Evolutionary conservation across 768 basidiomycete genomes (phyloP).

Genomic region (Sarcodon sp.): DNA sequence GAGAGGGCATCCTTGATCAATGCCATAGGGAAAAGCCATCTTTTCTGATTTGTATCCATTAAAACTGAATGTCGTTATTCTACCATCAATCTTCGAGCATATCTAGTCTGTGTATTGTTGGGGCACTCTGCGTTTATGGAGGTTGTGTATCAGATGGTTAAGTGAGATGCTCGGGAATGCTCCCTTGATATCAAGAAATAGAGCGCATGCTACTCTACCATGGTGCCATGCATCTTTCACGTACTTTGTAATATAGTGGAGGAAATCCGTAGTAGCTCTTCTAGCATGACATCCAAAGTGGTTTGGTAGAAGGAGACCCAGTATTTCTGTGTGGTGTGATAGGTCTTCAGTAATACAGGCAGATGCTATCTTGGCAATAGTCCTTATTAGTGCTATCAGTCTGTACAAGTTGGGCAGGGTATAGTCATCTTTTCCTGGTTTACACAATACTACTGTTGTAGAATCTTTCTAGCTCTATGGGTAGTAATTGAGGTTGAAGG

Average conservation of each 20-base stretch:
- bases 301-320: constrained; percentile 4
- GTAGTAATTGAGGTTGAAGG: constrained; percentile 14
- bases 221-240: constrained; percentile 13
- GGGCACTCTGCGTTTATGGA: constrained; percentile 17
- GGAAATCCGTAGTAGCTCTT: constrained; percentile 12
- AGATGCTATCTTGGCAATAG: constrained; percentile 14
- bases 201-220: constrained; percentile 4
- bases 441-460: constrained; percentile 18
- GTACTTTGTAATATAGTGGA: constrained; percentile 11
- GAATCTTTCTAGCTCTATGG: constrained; percentile 16
- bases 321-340: constrained; percentile 1
- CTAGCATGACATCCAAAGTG: constrained; percentile 16
- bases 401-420: constrained; percentile 17
- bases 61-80: constrained; percentile 5
- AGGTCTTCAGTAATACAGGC: constrained; percentile 9
- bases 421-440: constrained; percentile 22
- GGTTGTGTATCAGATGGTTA: constrained; percentile 18
- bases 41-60: constrained; percentile 8
- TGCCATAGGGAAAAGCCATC: constrained; percentile 5
- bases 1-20: constrained; percentile 13
- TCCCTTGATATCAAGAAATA: constrained; percentile 30
- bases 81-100: not conserved
- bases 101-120: constrained; percentile 9
- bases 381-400: constrained; percentile 19
- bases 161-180: constrained; percentile 28